Base-by-base conservation (phyloP, 169 alveolate genomes). In the Eimeria praecox region DNA sequence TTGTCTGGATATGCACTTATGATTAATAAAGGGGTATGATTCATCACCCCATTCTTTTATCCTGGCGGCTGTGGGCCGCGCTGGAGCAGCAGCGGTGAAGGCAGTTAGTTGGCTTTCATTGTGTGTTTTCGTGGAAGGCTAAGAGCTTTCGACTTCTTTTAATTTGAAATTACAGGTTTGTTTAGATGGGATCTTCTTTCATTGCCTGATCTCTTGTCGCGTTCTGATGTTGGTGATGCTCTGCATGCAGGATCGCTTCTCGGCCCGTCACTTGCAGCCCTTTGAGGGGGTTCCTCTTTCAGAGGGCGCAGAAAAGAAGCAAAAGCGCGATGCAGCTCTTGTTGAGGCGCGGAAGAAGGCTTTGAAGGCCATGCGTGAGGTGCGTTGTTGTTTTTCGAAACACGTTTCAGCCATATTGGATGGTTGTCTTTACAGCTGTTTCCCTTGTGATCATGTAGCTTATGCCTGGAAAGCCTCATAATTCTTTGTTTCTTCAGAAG, bases 201-300 rank as follows among this genome's bases (percentile, higher is more conserved):
- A 38, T 75, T 40, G 38, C 86, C 5, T 52, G 27, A 16, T 54
- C 33, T 83, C 40, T 69, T 69, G 16, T 0, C 14, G 42, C 38
- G 22, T 64, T 24, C 46, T 12, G 27, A 20, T 10, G 22, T 46
- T 69, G 78, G 27, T 27, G n/a, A 4, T 33, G 78, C 38, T 69
- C 2, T 69, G 46, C 78, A 69, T 69, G 16, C 46, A 93, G 96
- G 96, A 93, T 44, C 96, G 96, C 78, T 93, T 40, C 93, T 59
- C 92, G 66, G 92, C 90, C 80, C 88, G 88, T 38, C 78, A 82
- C 49, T 24, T 93, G 96, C 56, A 56, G 64, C 96, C 96, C 94
- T 33, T 93, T 44, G 96, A 80, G 94, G 96, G 96, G 69, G 96
- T 82, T 22, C 96, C 96, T 40, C 93, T 96, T 27, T 94, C 97